phyloP scores from a whole-genome alignment of 2,329 filamentous ascomycete species.

The Hymenoscyphus linearis region DNA sequence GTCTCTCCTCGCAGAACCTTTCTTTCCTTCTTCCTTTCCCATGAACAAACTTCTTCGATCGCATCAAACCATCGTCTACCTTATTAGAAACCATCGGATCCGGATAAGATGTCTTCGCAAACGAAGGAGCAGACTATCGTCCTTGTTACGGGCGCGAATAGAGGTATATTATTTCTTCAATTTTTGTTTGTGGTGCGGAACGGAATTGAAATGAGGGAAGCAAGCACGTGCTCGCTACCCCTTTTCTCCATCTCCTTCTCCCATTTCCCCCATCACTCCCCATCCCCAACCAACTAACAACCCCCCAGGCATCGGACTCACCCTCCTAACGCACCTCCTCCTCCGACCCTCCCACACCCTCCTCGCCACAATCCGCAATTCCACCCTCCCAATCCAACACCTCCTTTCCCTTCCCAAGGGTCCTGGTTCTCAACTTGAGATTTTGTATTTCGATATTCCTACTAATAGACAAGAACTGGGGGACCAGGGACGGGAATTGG shows the following conservation, averaged over 20 bases:
- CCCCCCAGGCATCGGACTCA: slow-evolving; percentile 31
- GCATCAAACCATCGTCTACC: background rate
- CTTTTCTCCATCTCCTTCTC: background rate
- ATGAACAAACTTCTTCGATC: background rate
- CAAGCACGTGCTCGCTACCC: background rate
- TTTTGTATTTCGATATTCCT: slow-evolving; percentile 31
- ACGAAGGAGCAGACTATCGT: slow-evolving; percentile 10
- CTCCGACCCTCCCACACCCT: slow-evolving; percentile 35
- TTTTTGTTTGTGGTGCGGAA: background rate
- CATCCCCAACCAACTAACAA: slow-evolving; percentile 14
- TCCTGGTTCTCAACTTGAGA: slow-evolving; percentile 33
- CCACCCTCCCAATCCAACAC: slow-evolving; percentile 16
- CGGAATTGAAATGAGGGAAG: too few relatives aligned
- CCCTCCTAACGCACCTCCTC: slow-evolving; percentile 33
- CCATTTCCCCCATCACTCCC: background rate
- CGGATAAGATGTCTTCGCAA: slow-evolving; percentile 9
- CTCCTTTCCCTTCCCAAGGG: slow-evolving; percentile 24
- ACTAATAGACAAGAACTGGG: slow-evolving; percentile 22
- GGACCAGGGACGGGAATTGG: background rate
- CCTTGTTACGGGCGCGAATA: slow-evolving; percentile 30
- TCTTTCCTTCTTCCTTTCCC: background rate
- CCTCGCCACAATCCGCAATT: slow-evolving; percentile 37
- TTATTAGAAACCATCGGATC: background rate
- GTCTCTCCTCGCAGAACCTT: background rate
- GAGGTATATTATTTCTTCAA: slow-evolving; percentile 12